Percentiles rank a stretch among this genome's conserved stretches.
Evolutionary conservation across 495 filamentous ascomycete species (phyloP).

Genomic region (Neurospora sp.): DNA sequence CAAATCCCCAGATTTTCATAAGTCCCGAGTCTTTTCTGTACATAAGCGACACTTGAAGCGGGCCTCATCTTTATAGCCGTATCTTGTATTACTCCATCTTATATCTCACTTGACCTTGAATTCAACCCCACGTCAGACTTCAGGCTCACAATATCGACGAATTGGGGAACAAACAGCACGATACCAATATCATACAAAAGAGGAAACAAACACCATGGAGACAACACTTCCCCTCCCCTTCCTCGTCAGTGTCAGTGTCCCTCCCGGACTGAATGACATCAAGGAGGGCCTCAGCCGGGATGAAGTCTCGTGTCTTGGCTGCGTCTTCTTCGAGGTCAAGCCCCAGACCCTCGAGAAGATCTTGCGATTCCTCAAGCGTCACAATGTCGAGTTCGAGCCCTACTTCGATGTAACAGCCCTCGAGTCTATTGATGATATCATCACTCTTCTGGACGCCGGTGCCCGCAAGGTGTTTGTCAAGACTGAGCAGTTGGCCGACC

Average conservation of each 20-base stretch:
- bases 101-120: neutral
- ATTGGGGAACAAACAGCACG: neutral
- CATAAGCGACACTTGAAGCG: neutral
- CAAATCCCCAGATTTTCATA: neutral
- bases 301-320: conserved; percentile 68
- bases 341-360: conserved; percentile 47
- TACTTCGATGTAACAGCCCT: conserved; percentile 72
- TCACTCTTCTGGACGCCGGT: conserved; percentile 74
- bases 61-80: neutral
- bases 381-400: conserved; percentile 54
- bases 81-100: neutral
- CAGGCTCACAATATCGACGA: neutral
- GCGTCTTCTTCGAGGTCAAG: conserved; percentile 58
- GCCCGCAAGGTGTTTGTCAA: conserved; percentile 79
- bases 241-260: conserved; percentile 47
- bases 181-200: neutral
- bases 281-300: conserved; percentile 50
- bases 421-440: conserved; percentile 54
- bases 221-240: conserved; percentile 46
- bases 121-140: neutral
- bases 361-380: conserved; percentile 54
- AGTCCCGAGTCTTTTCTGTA: neutral
- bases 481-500: conserved; percentile 46
- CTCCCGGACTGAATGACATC: conserved; percentile 36
- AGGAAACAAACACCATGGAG: conserved; percentile 32